Evolutionary conservation across 805 yeast species (phyloP).

Genomic region (Candida krabiensis): DNA sequence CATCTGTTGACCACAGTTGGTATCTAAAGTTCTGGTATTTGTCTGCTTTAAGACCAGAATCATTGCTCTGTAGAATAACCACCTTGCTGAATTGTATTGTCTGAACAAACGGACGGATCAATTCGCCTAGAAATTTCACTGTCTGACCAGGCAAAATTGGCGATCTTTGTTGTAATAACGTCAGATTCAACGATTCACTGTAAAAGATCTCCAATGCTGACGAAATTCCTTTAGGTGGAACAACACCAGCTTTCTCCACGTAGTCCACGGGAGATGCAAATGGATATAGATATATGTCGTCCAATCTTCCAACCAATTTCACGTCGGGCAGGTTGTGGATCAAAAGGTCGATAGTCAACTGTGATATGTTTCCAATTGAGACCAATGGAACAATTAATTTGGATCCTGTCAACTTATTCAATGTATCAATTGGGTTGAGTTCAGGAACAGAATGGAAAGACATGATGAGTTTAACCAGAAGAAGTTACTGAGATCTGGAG

Average conservation of each 20-base stretch:
- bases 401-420: slow-evolving; percentile 30
- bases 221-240: slow-evolving; percentile 37
- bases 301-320: slow-evolving; percentile 52
- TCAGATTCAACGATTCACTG: slow-evolving; percentile 39
- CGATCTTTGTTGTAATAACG: slow-evolving; percentile 78
- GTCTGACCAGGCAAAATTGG: slow-evolving; percentile 74
- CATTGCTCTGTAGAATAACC: slow-evolving; percentile 68
- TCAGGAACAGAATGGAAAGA: slow-evolving; percentile 25
- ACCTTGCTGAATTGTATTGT: slow-evolving; percentile 43
- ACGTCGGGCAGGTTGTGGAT: slow-evolving; percentile 58
- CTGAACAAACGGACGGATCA: slow-evolving; percentile 50
- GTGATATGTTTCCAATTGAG: slow-evolving; percentile 89
- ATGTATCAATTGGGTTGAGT: slow-evolving; percentile 22
- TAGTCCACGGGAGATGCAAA: slow-evolving; percentile 79
- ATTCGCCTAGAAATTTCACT: slow-evolving; percentile 48
- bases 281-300: slow-evolving; percentile 68
- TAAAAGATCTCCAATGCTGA: slow-evolving; percentile 68
- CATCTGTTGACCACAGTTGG: slow-evolving; percentile 26
- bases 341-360: slow-evolving; percentile 71
- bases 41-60: slow-evolving; percentile 49
- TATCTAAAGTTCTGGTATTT: slow-evolving; percentile 13
- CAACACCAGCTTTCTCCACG: slow-evolving; percentile 24
- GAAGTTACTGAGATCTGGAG: too few species aligned
- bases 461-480: slow-evolving; percentile 14
- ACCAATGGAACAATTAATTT: slow-evolving; percentile 74